phyloP scores from a whole-genome alignment of 768 basidiomycete species.

The Mycena amicta region DNA sequence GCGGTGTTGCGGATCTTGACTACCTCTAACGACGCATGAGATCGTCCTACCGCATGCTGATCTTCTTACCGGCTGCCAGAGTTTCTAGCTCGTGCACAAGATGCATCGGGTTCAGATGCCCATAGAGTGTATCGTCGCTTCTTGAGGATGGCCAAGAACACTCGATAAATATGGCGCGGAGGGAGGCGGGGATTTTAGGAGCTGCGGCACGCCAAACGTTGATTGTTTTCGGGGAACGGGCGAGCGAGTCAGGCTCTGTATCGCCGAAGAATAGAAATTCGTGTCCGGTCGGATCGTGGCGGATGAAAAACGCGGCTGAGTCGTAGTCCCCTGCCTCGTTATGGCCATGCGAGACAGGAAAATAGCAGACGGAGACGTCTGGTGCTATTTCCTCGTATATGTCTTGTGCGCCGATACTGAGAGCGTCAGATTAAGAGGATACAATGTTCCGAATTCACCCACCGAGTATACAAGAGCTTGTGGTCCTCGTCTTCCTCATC shows the following conservation, averaged over 20 bases:
- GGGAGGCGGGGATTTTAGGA: constrained; percentile 64
- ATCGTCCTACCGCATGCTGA: not conserved
- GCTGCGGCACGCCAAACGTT: constrained; percentile 85
- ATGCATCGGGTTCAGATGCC: constrained; percentile 84
- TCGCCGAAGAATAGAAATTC: constrained; percentile 96
- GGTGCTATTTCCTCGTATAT: constrained; percentile 55
- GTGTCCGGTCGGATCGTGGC: constrained; percentile 56
- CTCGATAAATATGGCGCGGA: constrained; percentile 90
- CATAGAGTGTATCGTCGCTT: constrained; percentile 68
- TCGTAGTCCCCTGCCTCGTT: constrained; percentile 61
- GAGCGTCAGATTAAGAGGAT: constrained; percentile 11
- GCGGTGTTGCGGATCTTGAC: constrained; percentile 42
- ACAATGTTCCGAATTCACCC: constrained; percentile 33
- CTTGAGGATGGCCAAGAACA: constrained; percentile 86
- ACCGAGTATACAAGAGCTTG: constrained; percentile 69
- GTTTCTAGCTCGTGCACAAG: constrained; percentile 71
- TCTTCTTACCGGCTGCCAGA: constrained; percentile 48
- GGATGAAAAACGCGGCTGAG: constrained; percentile 85
- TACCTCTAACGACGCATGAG: constrained; percentile 46
- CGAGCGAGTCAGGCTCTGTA: constrained; percentile 82
- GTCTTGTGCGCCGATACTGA: constrained; percentile 53
- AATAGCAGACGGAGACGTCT: constrained; percentile 61
- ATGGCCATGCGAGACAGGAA: constrained; percentile 76
- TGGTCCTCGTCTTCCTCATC: constrained; percentile 60
- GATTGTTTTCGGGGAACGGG: constrained; percentile 58